phyloP scores from a whole-genome alignment of 768 basidiomycete genomes.

The Leccinum boreale region DNA sequence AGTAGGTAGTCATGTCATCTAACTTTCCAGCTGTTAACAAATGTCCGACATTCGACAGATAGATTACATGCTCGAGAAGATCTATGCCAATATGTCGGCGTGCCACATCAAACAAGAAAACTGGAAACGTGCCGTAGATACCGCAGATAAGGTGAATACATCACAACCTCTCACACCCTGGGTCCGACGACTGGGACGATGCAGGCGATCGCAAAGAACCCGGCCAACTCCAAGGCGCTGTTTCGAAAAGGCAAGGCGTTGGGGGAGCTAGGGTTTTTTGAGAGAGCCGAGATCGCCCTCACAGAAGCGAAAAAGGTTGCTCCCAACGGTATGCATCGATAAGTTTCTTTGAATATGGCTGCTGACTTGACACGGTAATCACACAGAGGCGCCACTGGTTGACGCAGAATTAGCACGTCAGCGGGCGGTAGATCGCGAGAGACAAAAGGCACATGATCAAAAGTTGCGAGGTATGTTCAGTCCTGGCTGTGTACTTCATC shows the following conservation, averaged over 20 bases:
- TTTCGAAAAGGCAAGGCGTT: slow-evolving; percentile 81
- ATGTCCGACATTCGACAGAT: slow-evolving; percentile 47
- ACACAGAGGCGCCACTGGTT: slow-evolving; percentile 51
- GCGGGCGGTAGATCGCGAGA: slow-evolving; percentile 60
- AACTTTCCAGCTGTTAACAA: neutral
- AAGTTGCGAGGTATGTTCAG: slow-evolving; percentile 64
- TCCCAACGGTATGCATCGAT: slow-evolving; percentile 45
- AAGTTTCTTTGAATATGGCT: neutral
- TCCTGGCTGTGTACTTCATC: neutral
- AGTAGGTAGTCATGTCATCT: slow-evolving; percentile 34
- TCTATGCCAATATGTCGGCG: slow-evolving; percentile 83
- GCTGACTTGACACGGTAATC: neutral
- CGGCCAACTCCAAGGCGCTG: slow-evolving; percentile 72
- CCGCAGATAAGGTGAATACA: slow-evolving; percentile 67
- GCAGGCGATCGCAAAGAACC: slow-evolving; percentile 73
- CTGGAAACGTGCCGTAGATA: slow-evolving; percentile 75
- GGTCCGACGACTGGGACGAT: neutral
- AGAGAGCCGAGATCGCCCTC: slow-evolving; percentile 65
- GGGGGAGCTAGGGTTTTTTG: slow-evolving; percentile 72
- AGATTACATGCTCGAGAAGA: slow-evolving; percentile 74
- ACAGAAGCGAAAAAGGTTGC: slow-evolving; percentile 63
- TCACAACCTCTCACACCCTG: neutral
- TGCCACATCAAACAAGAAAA: slow-evolving; percentile 79
- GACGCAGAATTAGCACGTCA: slow-evolving; percentile 66
- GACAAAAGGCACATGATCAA: slow-evolving; percentile 59